Percentiles rank a stretch among this genome's conserved stretches.
phyloP scores from a whole-genome alignment of 2,329 filamentous ascomycete genomes.

The Botryotinia globosa region DNA sequence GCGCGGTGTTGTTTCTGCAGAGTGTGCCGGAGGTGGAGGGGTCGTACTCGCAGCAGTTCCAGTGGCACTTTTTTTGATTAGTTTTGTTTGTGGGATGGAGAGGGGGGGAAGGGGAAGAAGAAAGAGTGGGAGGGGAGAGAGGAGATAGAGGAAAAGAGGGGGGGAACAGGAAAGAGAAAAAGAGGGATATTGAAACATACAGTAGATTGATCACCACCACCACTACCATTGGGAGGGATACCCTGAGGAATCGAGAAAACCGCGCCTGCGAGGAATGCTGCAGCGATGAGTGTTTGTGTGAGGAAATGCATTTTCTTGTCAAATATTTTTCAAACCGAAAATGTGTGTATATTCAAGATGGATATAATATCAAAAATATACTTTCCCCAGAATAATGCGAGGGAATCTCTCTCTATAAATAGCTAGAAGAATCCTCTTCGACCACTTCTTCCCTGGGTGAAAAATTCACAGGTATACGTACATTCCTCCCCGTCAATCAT shows the following conservation, averaged over 20 bases:
- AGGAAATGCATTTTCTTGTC: neutral
- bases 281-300: neutral
- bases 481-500: neutral
- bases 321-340: no score
- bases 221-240: neutral
- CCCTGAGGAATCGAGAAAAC: neutral
- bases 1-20: neutral
- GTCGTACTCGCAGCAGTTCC: neutral
- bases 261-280: neutral
- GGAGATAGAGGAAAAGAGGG: neutral
- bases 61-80: neutral
- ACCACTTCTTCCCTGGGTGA: neutral
- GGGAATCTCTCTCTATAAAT: neutral
- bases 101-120: no score
- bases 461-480: neutral
- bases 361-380: neutral
- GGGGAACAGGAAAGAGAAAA: accelerated
- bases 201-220: neutral
- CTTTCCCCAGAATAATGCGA: neutral
- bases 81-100: neutral
- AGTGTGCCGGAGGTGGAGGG: neutral
- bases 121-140: no score
- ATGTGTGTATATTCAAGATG: neutral
- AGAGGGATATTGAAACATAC: neutral
- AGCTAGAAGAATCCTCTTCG: neutral